These are phyloP conservation scores for Thelonectria blattea DNA, from an alignment of 2,329 filamentous ascomycete species.

Conservation along the genomic window DNA sequence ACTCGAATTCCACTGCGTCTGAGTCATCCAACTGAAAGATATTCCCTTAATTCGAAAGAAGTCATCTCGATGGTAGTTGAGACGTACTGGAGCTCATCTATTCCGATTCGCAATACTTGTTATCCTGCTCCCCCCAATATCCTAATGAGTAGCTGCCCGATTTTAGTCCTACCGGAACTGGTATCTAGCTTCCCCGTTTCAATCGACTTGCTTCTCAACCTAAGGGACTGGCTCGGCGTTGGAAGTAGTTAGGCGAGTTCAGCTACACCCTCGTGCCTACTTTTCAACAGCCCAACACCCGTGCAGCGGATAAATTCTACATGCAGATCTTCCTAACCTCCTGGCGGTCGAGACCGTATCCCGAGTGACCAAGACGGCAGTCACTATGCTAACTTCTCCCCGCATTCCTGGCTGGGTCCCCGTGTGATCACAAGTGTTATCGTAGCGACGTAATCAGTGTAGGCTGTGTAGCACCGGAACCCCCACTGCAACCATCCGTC, in stretches of 20 bases:
- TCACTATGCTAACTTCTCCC: not conserved
- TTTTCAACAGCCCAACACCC: not conserved
- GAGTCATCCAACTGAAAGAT: too few species aligned
- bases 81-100: too few species aligned
- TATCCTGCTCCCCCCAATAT: too few species aligned
- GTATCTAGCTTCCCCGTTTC: too few species aligned
- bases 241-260: not conserved
- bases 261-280: not conserved
- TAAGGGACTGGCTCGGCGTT: too few species aligned
- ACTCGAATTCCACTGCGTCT: too few species aligned
- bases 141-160: too few species aligned
- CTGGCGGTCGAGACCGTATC: not conserved
- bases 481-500: slow-evolving; percentile 9
- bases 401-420: not conserved
- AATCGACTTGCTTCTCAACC: too few species aligned
- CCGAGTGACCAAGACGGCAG: not conserved
- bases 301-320: not conserved
- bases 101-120: too few species aligned
- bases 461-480: not conserved
- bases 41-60: too few species aligned
- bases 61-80: too few species aligned
- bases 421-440: slow-evolving; percentile 8
- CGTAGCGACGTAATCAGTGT: not conserved
- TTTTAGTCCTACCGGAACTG: too few species aligned
- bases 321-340: slow-evolving; percentile 2